Percentiles rank a stretch among this genome's conserved stretches.
phyloP scores from a whole-genome alignment of 331 rosid genomes.

The Malus hybrid region DNA sequence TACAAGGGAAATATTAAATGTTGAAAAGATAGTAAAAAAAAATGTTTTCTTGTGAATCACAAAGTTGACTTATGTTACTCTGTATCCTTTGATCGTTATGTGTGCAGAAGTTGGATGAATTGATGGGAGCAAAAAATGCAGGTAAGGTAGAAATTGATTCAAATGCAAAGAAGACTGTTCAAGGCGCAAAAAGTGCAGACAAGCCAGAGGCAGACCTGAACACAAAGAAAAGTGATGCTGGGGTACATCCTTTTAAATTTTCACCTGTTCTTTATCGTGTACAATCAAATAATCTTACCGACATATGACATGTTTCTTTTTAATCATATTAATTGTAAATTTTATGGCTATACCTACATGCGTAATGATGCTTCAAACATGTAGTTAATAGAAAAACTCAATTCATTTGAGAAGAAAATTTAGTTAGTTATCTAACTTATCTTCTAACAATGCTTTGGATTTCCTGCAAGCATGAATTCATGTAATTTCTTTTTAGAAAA shows the following conservation, averaged over 20 bases:
- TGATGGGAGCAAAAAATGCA: conserved; percentile 39
- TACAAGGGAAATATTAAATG: not conserved
- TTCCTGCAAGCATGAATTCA: not conserved
- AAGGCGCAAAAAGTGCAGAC: conserved; percentile 42
- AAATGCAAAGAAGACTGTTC: conserved; percentile 48
- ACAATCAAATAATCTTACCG: not conserved
- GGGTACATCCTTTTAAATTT: conserved; percentile 25
- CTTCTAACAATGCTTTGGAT: not conserved
- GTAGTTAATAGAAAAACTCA: not conserved
- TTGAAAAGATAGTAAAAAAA: not conserved
- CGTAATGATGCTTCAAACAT: not conserved
- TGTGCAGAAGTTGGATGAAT: not conserved
- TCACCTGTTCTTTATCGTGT: not conserved
- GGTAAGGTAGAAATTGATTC: conserved; percentile 40
- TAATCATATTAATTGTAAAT: not conserved
- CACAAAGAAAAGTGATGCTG: conserved; percentile 47
- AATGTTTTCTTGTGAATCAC: not conserved
- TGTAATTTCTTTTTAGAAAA: not conserved
- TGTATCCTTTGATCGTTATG: not conserved
- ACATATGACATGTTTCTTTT: not conserved
- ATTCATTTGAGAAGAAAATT: not conserved
- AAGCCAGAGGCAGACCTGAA: conserved; percentile 32
- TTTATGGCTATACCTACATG: not conserved
- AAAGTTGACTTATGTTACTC: not conserved
- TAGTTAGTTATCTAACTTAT: too few species aligned